Conservation (phyloP, 805 yeast genomes). For the Spathaspora sp. region DNA sequence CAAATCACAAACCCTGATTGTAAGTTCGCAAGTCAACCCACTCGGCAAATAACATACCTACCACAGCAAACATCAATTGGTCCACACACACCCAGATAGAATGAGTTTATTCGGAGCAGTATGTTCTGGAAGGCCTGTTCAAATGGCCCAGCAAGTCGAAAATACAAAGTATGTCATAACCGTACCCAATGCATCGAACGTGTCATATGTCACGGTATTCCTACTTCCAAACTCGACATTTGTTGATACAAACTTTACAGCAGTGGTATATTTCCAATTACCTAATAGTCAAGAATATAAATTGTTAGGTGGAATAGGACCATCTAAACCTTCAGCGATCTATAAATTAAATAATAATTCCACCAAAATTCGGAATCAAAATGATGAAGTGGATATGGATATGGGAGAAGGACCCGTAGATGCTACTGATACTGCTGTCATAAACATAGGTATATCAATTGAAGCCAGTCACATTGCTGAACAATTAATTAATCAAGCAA, state of each 20-base stretch:
- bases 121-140: slow-evolving; percentile 67
- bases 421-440: slow-evolving; percentile 23
- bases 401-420: slow-evolving; percentile 29
- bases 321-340: slow-evolving; percentile 83
- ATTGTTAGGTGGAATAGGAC: slow-evolving; percentile 60
- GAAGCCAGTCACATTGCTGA: slow-evolving; percentile 74
- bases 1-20: background rate
- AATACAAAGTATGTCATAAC: slow-evolving; percentile 61
- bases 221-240: slow-evolving; percentile 74
- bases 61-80: background rate
- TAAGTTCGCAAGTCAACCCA: background rate
- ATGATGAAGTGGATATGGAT: slow-evolving; percentile 36
- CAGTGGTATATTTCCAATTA: slow-evolving; percentile 84
- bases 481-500: slow-evolving; percentile 46
- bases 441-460: slow-evolving; percentile 80
- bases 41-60: background rate
- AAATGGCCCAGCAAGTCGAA: slow-evolving; percentile 63
- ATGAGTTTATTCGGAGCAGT: slow-evolving; percentile 66
- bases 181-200: slow-evolving; percentile 58
- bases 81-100: background rate
- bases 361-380: slow-evolving; percentile 35
- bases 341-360: slow-evolving; percentile 62
- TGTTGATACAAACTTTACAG: slow-evolving; percentile 65
- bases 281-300: slow-evolving; percentile 60
- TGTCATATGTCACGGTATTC: slow-evolving; percentile 81